Evolutionary conservation across 768 basidiomycete species (phyloP).

Genomic region (Podaxis pistillaris): DNA sequence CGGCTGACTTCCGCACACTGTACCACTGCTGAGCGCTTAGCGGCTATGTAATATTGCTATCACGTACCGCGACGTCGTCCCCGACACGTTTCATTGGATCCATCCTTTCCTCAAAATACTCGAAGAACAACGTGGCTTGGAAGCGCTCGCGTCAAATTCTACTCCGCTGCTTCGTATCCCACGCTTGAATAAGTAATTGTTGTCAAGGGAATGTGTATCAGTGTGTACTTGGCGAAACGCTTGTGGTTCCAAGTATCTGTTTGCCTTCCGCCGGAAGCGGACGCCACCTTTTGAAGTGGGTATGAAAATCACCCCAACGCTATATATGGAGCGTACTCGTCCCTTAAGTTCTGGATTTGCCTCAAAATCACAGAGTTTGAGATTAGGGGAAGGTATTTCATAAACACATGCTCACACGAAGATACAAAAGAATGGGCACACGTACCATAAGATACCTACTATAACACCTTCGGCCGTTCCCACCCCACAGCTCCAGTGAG

Average conservation of each 20-base stretch:
- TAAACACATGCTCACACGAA: no score
- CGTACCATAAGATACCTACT: neutral
- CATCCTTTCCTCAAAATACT: neutral
- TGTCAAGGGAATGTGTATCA: neutral
- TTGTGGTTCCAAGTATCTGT: neutral
- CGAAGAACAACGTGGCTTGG: neutral
- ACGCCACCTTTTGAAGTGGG: neutral
- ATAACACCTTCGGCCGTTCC: neutral
- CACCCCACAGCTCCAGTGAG: constrained; percentile 14
- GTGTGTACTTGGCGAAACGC: no score
- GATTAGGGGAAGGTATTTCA: neutral
- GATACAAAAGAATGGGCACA: neutral
- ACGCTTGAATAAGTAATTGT: neutral
- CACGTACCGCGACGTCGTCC: no score
- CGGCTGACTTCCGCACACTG: no score
- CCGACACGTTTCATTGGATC: no score
- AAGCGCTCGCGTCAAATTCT: neutral
- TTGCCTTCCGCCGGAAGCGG: neutral
- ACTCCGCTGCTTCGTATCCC: neutral
- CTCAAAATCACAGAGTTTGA: neutral
- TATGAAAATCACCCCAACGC: neutral
- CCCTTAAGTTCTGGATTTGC: neutral
- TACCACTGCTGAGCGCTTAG: no score
- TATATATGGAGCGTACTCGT: no score
- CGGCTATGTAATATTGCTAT: no score